phyloP scores from a whole-genome alignment of 2,329 filamentous ascomycete genomes.

The Fusarium mangiferae region DNA sequence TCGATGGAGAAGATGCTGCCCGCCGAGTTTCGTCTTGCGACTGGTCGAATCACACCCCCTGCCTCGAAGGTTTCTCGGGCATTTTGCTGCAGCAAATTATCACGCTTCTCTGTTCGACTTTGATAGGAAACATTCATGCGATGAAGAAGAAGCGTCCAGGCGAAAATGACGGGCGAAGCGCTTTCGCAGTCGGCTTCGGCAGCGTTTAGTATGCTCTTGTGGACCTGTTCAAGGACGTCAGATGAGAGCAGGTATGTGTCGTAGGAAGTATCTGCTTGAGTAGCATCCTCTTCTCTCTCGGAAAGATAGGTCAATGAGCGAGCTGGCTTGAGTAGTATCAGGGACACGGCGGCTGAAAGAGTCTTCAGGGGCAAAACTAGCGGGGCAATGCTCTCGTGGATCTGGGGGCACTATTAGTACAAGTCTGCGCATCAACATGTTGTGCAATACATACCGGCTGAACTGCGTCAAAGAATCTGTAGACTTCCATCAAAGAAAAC shows the following conservation, averaged over 20 bases:
- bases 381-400: constrained; percentile 56
- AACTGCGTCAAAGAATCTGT: constrained; percentile 75
- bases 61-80: constrained; percentile 67
- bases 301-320: constrained; percentile 60
- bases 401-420: constrained; percentile 43
- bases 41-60: constrained; percentile 53
- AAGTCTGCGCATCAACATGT: neutral
- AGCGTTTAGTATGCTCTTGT: constrained; percentile 73
- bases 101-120: constrained; percentile 68
- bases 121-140: constrained; percentile 73
- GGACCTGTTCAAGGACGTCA: constrained; percentile 76
- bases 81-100: constrained; percentile 67
- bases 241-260: constrained; percentile 75
- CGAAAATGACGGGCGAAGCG: constrained; percentile 79
- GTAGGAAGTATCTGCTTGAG: constrained; percentile 51
- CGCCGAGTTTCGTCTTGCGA: constrained; percentile 66
- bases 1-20: constrained; percentile 72
- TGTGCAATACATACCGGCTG: constrained; percentile 48
- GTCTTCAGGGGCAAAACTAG: constrained; percentile 74
- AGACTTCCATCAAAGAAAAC: constrained; percentile 77
- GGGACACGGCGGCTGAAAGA: constrained; percentile 74
- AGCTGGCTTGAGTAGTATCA: constrained; percentile 75
- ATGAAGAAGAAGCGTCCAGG: constrained; percentile 83
- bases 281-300: constrained; percentile 52
- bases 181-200: constrained; percentile 66